Evolutionary conservation across 805 yeast genomes (phyloP), one percentile per base, ranked within the genome.

Genomic region (Candida maltosa): DNA sequence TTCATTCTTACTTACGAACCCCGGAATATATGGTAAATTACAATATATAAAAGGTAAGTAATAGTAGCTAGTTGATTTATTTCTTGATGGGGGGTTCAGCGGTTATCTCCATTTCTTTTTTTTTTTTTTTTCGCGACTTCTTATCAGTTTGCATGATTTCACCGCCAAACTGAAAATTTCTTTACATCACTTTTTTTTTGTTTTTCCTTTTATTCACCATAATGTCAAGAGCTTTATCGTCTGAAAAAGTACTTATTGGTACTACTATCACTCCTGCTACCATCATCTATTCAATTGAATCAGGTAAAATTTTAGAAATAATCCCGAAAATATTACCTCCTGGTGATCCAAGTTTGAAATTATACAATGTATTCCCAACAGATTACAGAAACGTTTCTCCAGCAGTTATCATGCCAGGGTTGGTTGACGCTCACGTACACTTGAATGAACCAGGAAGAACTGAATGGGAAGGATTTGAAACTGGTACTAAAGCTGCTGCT

Each of bases 401-500:
- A 1, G 56, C 65, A 15, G 75, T 75, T 21, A 71, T 89, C 9
- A 65, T 91, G 67, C 97, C 97, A 0, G 97, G 97, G 0, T 70
- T 89, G 20, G 94, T 89, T 4, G 97, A 89, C 52, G 75, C 95
- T 4, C 97, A 89, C 57, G 97, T 89, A 17, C 97, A 89, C 52
- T 65, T 89, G 47, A 91, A 91, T 57, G 97, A 91, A 52, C 97
- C 97, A 0, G 97, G 97, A n/a, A 69, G 97, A 48, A 89, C 97
- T 1, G 96, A 88, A 43, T 89, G 97, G 97, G 97, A 89, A 60
- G 97, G 97, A 2, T 89, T 91, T 56, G 95, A 80, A n/a, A 83
- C 95, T 0, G 97, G 97, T 0, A 89, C 97, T 0, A 81, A 82
- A 54, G 85, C 96, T 2, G 97, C 97, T 0, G 95, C 95, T 0